Conservation (phyloP, 805 yeast genomes). For the Starmerella kuoi region DNA sequence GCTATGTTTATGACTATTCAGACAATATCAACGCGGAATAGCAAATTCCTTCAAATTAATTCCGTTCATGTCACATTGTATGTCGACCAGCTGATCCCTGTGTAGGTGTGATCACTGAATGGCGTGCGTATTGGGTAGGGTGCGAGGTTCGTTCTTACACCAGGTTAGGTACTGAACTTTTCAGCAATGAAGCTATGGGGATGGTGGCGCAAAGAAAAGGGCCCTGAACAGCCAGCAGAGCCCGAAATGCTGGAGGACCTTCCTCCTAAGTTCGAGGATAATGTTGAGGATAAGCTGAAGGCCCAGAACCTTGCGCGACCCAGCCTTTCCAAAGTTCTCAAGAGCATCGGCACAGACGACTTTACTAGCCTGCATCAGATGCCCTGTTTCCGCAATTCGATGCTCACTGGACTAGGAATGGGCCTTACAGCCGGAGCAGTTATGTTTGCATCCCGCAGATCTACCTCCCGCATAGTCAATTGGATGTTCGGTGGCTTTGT, state of each 20-base stretch:
- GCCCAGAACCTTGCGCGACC: conserved; percentile 16
- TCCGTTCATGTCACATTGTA: too few species aligned
- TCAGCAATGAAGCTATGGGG: conserved; percentile 25
- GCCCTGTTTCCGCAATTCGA: conserved; percentile 31
- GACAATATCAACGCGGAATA: too few species aligned
- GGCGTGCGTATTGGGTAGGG: too few species aligned
- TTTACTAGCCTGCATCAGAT: conserved; percentile 26
- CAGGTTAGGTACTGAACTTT: too few species aligned
- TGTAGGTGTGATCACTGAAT: too few species aligned
- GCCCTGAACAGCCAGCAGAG: conserved; percentile 1
- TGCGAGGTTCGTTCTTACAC: too few species aligned
- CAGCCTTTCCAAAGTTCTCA: conserved; percentile 19
- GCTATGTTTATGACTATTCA: too few species aligned
- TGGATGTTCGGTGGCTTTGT: conserved; percentile 77
- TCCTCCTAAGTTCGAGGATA: conserved; percentile 27
- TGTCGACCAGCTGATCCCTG: too few species aligned
- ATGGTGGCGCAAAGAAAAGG: conserved; percentile 22
- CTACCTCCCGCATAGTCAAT: conserved; percentile 43
- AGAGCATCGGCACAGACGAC: conserved; percentile 24
- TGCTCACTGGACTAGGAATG: conserved; percentile 29
- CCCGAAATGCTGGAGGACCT: conserved; percentile 25
- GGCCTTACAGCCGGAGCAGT: conserved; percentile 26
- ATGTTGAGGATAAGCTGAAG: conserved; percentile 13
- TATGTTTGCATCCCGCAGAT: conserved; percentile 22
- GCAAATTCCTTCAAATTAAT: too few species aligned